A percentile compares a stretch with the other conserved stretches of the same genome.
phyloP scores from a whole-genome alignment of 352 stramenopile species.

The Vaucheria bursata region DNA sequence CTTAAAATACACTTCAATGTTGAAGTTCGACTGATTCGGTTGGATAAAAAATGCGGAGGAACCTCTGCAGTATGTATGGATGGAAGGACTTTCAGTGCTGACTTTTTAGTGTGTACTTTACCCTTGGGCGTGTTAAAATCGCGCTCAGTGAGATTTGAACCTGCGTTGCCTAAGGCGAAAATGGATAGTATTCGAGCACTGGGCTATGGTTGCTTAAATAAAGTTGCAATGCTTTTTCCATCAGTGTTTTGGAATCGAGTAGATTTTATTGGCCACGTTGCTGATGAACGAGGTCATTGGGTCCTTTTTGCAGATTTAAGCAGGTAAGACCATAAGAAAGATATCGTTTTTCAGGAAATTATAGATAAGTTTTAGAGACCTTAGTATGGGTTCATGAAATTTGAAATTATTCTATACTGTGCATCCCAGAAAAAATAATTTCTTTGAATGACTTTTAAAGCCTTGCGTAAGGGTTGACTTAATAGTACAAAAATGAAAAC shows the following conservation, averaged over 20 bases:
- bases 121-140: slow-evolving; percentile 62
- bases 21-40: slow-evolving; percentile 25
- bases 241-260: slow-evolving; percentile 54
- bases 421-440: too few relatives aligned
- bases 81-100: slow-evolving; percentile 55
- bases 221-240: slow-evolving; percentile 48
- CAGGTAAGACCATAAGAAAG: slow-evolving; percentile 7
- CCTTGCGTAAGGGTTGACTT: too few relatives aligned
- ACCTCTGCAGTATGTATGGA: slow-evolving; percentile 1
- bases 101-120: slow-evolving; percentile 61
- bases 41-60: slow-evolving; percentile 18
- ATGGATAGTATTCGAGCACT: slow-evolving; percentile 56
- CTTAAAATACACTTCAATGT: slow-evolving; percentile 33
- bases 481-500: too few relatives aligned
- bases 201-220: slow-evolving; percentile 66
- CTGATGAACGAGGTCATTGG: slow-evolving; percentile 26
- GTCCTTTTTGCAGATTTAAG: slow-evolving; percentile 44
- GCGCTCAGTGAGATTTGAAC: slow-evolving; percentile 52
- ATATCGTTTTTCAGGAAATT: too few relatives aligned
- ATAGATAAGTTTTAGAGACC: too few relatives aligned
- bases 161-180: slow-evolving; percentile 58
- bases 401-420: too few relatives aligned
- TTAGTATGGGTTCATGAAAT: too few relatives aligned
- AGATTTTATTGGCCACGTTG: slow-evolving; percentile 54
- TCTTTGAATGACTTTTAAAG: too few relatives aligned